Conservation (phyloP, 2,329 filamentous ascomycete species). For the Phyllosticta citribraziliensis region DNA sequence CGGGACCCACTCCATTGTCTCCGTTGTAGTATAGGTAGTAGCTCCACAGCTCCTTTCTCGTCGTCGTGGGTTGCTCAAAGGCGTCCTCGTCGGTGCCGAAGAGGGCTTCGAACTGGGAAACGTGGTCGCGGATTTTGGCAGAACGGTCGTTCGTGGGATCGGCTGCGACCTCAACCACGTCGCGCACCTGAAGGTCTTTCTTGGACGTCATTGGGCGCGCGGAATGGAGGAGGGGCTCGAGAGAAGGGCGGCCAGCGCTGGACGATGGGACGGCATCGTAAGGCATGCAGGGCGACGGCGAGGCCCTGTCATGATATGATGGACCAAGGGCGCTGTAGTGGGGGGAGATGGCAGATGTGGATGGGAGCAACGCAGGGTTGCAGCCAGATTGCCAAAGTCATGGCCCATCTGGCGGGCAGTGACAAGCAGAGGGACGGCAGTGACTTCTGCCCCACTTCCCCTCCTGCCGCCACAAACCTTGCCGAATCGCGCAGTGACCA, state of each 20-base stretch:
- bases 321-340: background rate
- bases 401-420: background rate
- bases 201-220: background rate
- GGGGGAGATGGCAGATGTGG: background rate
- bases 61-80: conserved; percentile 40
- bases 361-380: background rate
- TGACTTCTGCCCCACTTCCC: background rate
- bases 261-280: conserved; percentile 1
- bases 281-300: background rate
- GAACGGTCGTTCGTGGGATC: background rate
- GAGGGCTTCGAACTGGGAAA: conserved; percentile 7
- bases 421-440: background rate
- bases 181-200: background rate
- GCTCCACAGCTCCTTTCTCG: conserved; percentile 46
- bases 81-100: conserved; percentile 28
- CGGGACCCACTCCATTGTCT: conserved; percentile 45
- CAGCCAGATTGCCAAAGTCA: background rate
- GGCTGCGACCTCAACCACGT: background rate
- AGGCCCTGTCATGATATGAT: background rate
- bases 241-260: background rate
- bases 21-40: conserved; percentile 57
- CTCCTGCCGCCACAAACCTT: background rate
- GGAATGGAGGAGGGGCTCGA: conserved; percentile 1
- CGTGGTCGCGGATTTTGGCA: conserved; percentile 2
- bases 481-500: background rate